Evolutionary conservation across 2,329 filamentous ascomycete species (phyloP).

Genomic region (Lasiodiplodia gonubiensis): DNA sequence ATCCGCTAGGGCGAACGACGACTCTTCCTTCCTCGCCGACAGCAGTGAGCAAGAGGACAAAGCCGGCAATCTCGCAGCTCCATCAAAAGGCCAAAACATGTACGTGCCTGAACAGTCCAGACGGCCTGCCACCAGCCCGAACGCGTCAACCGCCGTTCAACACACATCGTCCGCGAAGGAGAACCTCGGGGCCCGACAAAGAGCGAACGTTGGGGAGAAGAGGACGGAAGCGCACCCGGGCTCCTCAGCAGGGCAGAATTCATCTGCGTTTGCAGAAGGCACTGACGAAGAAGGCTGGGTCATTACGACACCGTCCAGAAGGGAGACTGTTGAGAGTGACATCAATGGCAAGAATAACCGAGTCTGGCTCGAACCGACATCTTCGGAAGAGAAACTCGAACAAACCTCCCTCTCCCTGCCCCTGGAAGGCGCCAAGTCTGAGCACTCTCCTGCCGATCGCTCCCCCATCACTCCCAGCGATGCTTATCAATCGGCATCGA

Average conservation of each 20-base stretch:
- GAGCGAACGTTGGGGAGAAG: constrained; percentile 36
- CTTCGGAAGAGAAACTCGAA: constrained; percentile 42
- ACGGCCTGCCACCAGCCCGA: constrained; percentile 41
- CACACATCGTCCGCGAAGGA: constrained; percentile 29
- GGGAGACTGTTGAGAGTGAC: constrained; percentile 31
- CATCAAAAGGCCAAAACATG: constrained; percentile 16
- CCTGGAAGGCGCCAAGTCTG: constrained; percentile 45
- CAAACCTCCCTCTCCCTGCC: constrained; percentile 43
- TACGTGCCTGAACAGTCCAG: constrained; percentile 38
- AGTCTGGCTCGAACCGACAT: constrained; percentile 49
- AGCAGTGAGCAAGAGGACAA: constrained; percentile 59
- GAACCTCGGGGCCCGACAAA: constrained; percentile 34
- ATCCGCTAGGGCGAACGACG: constrained; percentile 42
- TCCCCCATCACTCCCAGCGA: constrained; percentile 52
- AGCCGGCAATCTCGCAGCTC: constrained; percentile 34
- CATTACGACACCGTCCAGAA: constrained; percentile 39
- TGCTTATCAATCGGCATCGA: constrained; percentile 55
- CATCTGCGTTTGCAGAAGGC: constrained; percentile 28
- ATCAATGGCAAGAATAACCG: constrained; percentile 39
- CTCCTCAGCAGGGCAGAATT: constrained; percentile 20
- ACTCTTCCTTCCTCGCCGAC: constrained; percentile 58
- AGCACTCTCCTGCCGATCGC: constrained; percentile 25
- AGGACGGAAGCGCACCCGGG: constrained; percentile 35
- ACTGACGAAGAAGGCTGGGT: constrained; percentile 47
- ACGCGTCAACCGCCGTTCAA: constrained; percentile 34